phyloP scores from a whole-genome alignment of 2,329 filamentous ascomycete species.

The Aspergillus tamarii region DNA sequence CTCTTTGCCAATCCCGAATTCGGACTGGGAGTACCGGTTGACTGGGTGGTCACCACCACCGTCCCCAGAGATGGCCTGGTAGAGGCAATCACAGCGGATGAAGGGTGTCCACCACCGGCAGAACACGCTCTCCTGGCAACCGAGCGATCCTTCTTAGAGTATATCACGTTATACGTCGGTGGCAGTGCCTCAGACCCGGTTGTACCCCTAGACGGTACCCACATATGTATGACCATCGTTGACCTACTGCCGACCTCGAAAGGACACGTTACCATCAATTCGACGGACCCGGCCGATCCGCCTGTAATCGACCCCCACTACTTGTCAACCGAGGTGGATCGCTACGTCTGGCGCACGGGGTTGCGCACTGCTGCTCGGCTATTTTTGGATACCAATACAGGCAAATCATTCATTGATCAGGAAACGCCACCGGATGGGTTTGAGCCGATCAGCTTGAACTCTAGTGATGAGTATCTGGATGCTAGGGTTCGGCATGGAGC shows the following conservation, averaged over 20 bases:
- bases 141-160: neutral
- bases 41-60: constrained; percentile 19
- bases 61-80: constrained; percentile 8
- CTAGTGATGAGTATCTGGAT: constrained; percentile 6
- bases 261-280: constrained; percentile 12
- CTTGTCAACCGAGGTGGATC: constrained; percentile 15
- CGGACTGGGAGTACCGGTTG: constrained; percentile 16
- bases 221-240: constrained; percentile 15
- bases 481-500: constrained; percentile 1
- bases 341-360: constrained; percentile 12
- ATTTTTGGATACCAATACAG: neutral
- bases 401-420: constrained; percentile 4
- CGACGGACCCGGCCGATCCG: neutral
- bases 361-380: neutral
- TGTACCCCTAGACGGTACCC: constrained; percentile 10
- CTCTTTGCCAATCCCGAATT: constrained; percentile 6
- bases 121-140: neutral
- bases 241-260: constrained; percentile 12
- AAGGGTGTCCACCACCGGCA: neutral
- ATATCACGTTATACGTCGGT: neutral
- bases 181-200: neutral
- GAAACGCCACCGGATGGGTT: constrained; percentile 11
- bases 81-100: constrained; percentile 4
- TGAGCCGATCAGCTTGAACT: neutral
- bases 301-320: constrained; percentile 18